phyloP scores from a whole-genome alignment of 2,329 filamentous ascomycete genomes.

The Alternaria arbusti region DNA sequence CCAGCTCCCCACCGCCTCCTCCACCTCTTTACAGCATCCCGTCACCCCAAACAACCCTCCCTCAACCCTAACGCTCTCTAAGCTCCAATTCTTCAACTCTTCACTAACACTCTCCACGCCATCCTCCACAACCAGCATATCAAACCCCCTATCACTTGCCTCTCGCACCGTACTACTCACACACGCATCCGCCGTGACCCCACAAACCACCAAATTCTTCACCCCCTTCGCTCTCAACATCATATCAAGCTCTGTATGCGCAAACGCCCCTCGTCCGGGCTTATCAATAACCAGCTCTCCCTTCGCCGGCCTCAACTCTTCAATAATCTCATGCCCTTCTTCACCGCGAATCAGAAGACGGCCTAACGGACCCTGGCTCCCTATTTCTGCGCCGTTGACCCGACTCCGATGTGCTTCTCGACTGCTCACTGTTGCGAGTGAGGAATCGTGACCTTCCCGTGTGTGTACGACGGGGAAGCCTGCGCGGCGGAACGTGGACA shows the following conservation, averaged over 20 bases:
- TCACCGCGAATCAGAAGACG: conserved; percentile 66
- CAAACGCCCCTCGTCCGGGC: conserved; percentile 61
- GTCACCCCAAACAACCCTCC: conserved; percentile 41
- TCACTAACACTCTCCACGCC: conserved; percentile 46
- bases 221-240: conserved; percentile 59
- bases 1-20: conserved; percentile 34
- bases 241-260: conserved; percentile 61
- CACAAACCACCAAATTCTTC: conserved; percentile 60
- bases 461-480: conserved; percentile 58
- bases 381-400: conserved; percentile 62
- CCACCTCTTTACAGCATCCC: conserved; percentile 24
- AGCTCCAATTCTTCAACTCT: conserved; percentile 37
- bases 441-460: conserved; percentile 60
- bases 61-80: conserved; percentile 35
- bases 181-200: conserved; percentile 64
- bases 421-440: conserved; percentile 62
- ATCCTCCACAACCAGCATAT: conserved; percentile 60
- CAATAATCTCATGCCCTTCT: conserved; percentile 63
- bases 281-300: conserved; percentile 62
- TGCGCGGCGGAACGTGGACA: conserved; percentile 50
- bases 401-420: conserved; percentile 61
- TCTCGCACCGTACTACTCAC: conserved; percentile 63
- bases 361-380: conserved; percentile 61
- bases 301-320: conserved; percentile 58
- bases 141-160: conserved; percentile 62